phyloP scores from a whole-genome alignment of 768 basidiomycete genomes.

The Sistotremastrum niveocremeum region DNA sequence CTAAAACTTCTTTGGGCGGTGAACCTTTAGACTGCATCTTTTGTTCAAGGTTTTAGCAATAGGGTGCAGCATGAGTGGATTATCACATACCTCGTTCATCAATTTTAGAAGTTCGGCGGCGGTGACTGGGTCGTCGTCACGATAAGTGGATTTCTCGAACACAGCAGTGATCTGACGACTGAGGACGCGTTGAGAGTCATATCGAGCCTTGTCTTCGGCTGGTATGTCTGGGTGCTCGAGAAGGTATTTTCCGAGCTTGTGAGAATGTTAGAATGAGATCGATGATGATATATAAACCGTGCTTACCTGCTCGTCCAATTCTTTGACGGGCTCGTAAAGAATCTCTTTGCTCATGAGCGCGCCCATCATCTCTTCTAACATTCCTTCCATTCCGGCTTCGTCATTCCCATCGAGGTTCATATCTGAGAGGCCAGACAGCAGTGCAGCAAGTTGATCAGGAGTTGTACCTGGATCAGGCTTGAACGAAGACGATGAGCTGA shows the following conservation, averaged over 20 bases:
- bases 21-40: constrained; percentile 72
- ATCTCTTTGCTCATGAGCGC: constrained; percentile 73
- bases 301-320: constrained; percentile 55
- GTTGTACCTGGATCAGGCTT: constrained; percentile 14
- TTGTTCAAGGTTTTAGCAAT: not conserved
- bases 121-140: constrained; percentile 36
- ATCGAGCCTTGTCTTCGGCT: constrained; percentile 47
- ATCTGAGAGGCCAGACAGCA: constrained; percentile 35
- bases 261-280: not conserved
- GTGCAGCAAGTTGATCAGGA: constrained; percentile 32
- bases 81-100: constrained; percentile 53
- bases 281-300: not conserved
- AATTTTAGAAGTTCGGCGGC: constrained; percentile 42
- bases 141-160: constrained; percentile 51
- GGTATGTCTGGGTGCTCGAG: constrained; percentile 38
- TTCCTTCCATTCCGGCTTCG: constrained; percentile 43
- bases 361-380: constrained; percentile 73
- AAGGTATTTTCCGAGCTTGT: constrained; percentile 34
- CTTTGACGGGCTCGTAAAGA: constrained; percentile 78
- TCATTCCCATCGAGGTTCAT: constrained; percentile 24
- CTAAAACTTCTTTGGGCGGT: constrained; percentile 75
- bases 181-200: constrained; percentile 42
- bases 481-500: constrained; percentile 2
- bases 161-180: constrained; percentile 45
- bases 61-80: not conserved